Evolutionary conservation across 352 stramenopile species (phyloP).

Genomic region (Aphanomyces euteiches): DNA sequence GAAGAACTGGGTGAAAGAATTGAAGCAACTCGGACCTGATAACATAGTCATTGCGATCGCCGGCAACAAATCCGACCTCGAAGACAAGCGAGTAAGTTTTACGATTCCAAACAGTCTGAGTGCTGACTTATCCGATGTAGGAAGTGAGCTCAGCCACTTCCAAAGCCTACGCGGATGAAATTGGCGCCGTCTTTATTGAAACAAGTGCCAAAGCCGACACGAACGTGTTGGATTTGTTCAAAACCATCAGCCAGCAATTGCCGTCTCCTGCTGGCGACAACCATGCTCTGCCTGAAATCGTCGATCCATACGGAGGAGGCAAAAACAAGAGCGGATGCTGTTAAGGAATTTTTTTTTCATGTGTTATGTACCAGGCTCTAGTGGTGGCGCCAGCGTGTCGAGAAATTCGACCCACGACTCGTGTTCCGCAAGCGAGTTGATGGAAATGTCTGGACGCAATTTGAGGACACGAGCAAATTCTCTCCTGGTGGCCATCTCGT

Average conservation of each 20-base stretch:
- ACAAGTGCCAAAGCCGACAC: constrained; percentile 93
- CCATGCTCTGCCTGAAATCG: constrained; percentile 80
- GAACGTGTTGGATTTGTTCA: constrained; percentile 93
- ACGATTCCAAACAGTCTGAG: neutral
- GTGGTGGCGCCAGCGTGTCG: constrained; percentile 8
- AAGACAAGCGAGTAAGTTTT: constrained; percentile 67
- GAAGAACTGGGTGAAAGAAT: constrained; percentile 94
- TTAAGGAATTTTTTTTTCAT: constrained; percentile 42
- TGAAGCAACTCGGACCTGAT: constrained; percentile 88
- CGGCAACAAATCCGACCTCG: constrained; percentile 92
- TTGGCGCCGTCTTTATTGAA: constrained; percentile 89
- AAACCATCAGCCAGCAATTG: constrained; percentile 82
- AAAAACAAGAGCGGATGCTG: constrained; percentile 82
- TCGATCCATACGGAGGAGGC: constrained; percentile 75
- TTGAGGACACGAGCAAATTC: no score
- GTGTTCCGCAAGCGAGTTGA: no score
- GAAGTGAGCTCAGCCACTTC: constrained; percentile 85
- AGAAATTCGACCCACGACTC: neutral
- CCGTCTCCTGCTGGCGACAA: constrained; percentile 65
- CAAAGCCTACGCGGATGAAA: constrained; percentile 89
- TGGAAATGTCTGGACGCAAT: no score
- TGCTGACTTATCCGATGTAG: constrained; percentile 33
- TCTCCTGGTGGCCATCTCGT: no score
- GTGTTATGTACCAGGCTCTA: neutral
- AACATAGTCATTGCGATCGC: constrained; percentile 95